Percentiles rank a stretch among this genome's conserved stretches.
Conservation (phyloP, 306 rosid genomes). For the Inga laurina region DNA sequence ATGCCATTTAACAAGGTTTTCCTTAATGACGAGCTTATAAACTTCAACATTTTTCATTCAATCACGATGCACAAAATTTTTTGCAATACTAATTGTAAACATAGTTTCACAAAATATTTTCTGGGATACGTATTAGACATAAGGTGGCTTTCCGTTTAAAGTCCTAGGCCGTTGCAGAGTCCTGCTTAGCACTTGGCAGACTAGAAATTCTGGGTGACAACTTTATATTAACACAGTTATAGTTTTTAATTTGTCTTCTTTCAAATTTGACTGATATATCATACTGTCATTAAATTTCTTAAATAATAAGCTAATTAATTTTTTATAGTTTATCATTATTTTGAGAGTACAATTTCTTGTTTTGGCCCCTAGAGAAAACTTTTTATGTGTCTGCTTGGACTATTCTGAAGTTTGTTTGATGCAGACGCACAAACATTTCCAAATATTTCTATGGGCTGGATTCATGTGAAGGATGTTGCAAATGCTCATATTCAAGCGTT, state of each 20-base stretch:
- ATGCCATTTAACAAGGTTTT: too few relatives aligned
- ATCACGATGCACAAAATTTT: neutral
- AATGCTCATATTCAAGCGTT: slow-evolving; percentile 72
- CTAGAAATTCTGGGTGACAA: neutral
- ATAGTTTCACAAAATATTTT: neutral
- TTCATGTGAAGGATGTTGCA: slow-evolving; percentile 79
- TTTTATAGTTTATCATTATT: too few relatives aligned
- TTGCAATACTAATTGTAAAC: neutral
- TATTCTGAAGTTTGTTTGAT: neutral
- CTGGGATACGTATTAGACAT: neutral
- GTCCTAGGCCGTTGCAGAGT: neutral
- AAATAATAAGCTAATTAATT: neutral
- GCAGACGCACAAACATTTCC: slow-evolving; percentile 42
- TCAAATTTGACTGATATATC: neutral
- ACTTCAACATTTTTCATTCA: neutral
- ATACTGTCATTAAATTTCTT: neutral
- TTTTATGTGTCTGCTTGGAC: neutral
- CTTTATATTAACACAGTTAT: neutral
- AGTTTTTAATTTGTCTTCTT: neutral
- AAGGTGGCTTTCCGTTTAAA: neutral
- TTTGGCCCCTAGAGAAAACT: neutral
- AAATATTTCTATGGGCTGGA: slow-evolving; percentile 59
- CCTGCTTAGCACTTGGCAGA: too few relatives aligned
- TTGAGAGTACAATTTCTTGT: neutral
- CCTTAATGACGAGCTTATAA: too few relatives aligned